Base-by-base conservation (phyloP, 768 basidiomycete genomes). In the Suillus subalutaceus region DNA sequence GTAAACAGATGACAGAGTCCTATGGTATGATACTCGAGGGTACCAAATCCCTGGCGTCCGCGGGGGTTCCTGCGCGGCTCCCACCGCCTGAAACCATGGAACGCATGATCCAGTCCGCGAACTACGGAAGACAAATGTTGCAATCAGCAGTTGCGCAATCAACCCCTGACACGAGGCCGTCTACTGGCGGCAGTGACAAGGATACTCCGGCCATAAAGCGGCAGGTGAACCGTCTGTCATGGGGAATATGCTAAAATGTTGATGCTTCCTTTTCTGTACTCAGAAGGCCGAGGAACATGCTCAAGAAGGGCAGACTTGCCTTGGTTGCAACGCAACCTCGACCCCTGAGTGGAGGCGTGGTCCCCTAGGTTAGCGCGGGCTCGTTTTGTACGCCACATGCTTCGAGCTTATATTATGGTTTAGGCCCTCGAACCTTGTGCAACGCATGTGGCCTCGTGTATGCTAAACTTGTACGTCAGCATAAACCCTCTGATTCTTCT, bases 261-360 rank as follows among this genome's bases (percentile, higher is more conserved):
- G 37, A 63, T 72, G 40, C 68, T 62, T 66, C 69, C 65, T 65
- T 66, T 44, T 66, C 66, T 38, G 52, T 38, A 16, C 32, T 46
- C 73, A 78, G 78, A 80, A 73, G 67, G 70, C 73, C 30, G 86
- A 86, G 15, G 82, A 79, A 61, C 79, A 79, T 63, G 78, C 77
- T 65, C 80, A 81, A 67, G 89, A 90, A 64, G 86, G 86, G 18
- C 92, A 93, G 75, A 90, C 85, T 32, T 94, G 92, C 78, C 81
- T 92, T 40, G 93, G 92, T 40, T 94, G 92, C 79, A 84, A 80
- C 71, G 92, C 92, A 67, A 94, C 93, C 18, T 89, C 91, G 64
- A 94, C 92, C 68, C 92, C 92, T 7, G 92, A 94, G 80, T 94
- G 93, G 92, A 83, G 92, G 63, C 81, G 93, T 68, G 92, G 92